Conservation (phyloP, 352 stramenopile genomes). For the Detonula confervacea region DNA sequence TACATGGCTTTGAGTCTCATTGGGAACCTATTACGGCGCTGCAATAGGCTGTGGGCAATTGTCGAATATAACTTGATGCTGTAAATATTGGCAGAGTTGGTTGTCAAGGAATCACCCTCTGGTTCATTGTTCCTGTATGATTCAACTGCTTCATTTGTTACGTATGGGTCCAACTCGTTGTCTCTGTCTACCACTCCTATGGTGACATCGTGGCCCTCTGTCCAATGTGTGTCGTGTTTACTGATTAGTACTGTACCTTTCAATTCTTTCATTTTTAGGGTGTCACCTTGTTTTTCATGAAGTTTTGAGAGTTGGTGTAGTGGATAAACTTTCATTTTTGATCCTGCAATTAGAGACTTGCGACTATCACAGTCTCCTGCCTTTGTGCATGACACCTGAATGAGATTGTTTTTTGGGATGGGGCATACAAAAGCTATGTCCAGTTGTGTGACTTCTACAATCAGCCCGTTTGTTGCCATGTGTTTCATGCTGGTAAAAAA, state of each 20-base stretch:
- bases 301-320: not conserved
- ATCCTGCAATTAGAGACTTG: not conserved
- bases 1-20: constrained; percentile 14
- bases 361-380: not conserved
- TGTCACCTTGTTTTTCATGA: not conserved
- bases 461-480: not conserved
- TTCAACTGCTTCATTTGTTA: not conserved
- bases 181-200: not conserved
- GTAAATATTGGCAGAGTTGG: constrained; percentile 1
- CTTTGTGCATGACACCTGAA: not conserved
- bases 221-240: constrained; percentile 18
- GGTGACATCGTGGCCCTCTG: not conserved
- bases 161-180: not conserved
- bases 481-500: not conserved
- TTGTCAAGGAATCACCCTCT: not conserved
- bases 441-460: not conserved
- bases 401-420: not conserved
- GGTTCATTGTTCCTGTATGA: not conserved
- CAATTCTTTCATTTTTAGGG: not conserved
- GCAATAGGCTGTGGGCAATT: constrained; percentile 1
- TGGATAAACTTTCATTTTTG: not conserved
- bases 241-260: constrained; percentile 14
- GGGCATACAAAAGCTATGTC: constrained; percentile 1
- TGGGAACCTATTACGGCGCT: constrained; percentile 8
- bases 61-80: constrained; percentile 27